phyloP scores from a whole-genome alignment of 139 green algal genomes.

The Ostreobium quekettii region DNA sequence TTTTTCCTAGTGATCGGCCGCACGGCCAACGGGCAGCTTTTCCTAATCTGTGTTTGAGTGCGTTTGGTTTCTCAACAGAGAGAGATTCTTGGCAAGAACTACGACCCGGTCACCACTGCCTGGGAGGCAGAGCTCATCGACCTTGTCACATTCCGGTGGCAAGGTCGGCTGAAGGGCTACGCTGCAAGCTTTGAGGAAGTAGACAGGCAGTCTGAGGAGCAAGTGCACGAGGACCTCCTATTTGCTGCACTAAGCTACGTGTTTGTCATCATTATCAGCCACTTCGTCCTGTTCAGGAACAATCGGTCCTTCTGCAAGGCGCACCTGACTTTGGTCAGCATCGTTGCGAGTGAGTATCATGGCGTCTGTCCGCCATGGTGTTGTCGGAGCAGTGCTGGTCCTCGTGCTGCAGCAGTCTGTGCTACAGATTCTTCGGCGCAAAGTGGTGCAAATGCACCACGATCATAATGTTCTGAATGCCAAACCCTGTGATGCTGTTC shows the following conservation, averaged over 20 bases:
- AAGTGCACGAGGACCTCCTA: neutral
- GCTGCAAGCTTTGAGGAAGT: neutral
- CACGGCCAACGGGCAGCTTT: too few relatives aligned
- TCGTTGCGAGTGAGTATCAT: neutral
- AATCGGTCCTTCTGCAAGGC: neutral
- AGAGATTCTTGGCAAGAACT: too few relatives aligned
- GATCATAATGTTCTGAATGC: neutral
- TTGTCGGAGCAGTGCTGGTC: neutral
- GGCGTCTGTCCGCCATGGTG: neutral
- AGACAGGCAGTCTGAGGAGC: neutral
- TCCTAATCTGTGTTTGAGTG: too few relatives aligned
- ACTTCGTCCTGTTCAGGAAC: slow-evolving; percentile 1
- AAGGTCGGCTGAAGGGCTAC: neutral
- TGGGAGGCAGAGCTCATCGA: too few relatives aligned
- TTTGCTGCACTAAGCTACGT: neutral
- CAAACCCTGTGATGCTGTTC: too few relatives aligned
- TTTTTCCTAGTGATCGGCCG: too few relatives aligned
- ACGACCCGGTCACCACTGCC: too few relatives aligned
- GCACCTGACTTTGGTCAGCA: neutral
- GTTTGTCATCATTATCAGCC: neutral
- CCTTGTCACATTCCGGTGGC: too few relatives aligned
- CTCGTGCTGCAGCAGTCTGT: too few relatives aligned
- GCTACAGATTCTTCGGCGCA: too few relatives aligned
- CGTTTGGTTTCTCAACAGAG: too few relatives aligned
- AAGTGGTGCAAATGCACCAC: neutral